Percentiles rank a stretch among this genome's conserved stretches.
These are phyloP conservation scores for Aspergillus ibericus DNA, from an alignment of 2,329 filamentous ascomycete genomes.

Conservation along the genomic window DNA sequence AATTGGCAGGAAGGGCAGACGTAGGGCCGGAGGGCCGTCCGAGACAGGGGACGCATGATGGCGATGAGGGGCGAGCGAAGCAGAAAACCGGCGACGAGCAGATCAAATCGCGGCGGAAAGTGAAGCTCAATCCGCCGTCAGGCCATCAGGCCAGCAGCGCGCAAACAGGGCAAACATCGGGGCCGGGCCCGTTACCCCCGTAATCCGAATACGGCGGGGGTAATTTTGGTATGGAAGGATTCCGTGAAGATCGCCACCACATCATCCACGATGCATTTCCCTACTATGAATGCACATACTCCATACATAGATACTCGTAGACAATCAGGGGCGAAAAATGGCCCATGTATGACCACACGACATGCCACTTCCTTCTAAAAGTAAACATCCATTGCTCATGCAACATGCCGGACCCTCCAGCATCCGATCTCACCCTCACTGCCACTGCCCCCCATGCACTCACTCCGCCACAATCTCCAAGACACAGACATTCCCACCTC, in stretches of 20 bases:
- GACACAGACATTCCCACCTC: neutral
- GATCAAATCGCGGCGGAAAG: neutral
- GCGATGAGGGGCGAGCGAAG: conserved; percentile 5
- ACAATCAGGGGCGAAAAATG: too few relatives aligned
- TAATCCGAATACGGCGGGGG: neutral
- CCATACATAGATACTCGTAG: too few relatives aligned
- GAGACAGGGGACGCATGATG: conserved; percentile 38
- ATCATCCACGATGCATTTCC: too few relatives aligned
- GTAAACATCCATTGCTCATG: neutral
- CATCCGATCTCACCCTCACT: neutral
- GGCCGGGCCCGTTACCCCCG: neutral
- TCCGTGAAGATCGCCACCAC: too few relatives aligned
- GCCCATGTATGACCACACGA: too few relatives aligned
- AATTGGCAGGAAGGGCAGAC: conserved; percentile 43
- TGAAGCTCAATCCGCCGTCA: neutral
- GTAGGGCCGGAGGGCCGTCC: conserved; percentile 37
- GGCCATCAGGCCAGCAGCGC: conserved; percentile 10
- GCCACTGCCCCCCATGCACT: neutral
- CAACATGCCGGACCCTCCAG: neutral
- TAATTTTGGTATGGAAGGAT: too few relatives aligned
- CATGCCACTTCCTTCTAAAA: too few relatives aligned
- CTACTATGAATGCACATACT: too few relatives aligned
- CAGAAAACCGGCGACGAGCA: conserved; percentile 19
- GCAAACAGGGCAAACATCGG: conserved; percentile 23
- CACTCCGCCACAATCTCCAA: conserved; percentile 4